A percentile compares a stretch with the other conserved stretches of the same genome.
These are phyloP conservation scores for Dendryphion nanum DNA, from an alignment of 2,329 filamentous ascomycete genomes.

Conservation along the genomic window DNA sequence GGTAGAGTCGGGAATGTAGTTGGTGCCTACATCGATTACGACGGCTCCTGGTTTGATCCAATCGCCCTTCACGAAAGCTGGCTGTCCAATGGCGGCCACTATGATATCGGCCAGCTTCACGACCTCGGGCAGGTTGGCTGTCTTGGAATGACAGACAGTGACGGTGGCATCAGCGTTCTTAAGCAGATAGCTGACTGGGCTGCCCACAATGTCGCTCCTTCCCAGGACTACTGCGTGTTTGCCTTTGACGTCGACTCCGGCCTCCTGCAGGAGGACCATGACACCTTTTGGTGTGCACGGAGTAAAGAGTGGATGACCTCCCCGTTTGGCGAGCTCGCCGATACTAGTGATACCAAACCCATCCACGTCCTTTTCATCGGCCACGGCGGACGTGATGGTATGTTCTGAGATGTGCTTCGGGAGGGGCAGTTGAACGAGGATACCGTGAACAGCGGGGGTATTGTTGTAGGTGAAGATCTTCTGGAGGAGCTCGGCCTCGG, in stretches of 20 bases:
- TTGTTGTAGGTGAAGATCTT: conserved; percentile 81
- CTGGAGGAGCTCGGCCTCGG: conserved; percentile 82
- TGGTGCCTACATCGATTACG: conserved; percentile 96
- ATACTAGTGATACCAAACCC: conserved; percentile 94
- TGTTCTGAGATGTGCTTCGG: conserved; percentile 90
- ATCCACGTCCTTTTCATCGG: conserved; percentile 95
- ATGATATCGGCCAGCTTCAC: conserved; percentile 86
- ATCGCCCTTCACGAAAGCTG: conserved; percentile 86
- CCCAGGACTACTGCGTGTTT: conserved; percentile 95
- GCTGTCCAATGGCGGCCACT: conserved; percentile 85
- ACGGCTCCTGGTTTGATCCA: conserved; percentile 95
- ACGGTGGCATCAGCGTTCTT: conserved; percentile 97
- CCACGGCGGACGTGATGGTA: conserved; percentile 81
- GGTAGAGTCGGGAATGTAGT: conserved; percentile 83
- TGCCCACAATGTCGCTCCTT: conserved; percentile 95
- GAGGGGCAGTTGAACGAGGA: conserved; percentile 89
- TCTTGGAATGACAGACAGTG: conserved; percentile 92
- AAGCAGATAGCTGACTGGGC: conserved; percentile 91
- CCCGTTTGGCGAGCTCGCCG: conserved; percentile 93
- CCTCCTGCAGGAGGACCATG: conserved; percentile 85
- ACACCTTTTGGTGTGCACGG: conserved; percentile 97
- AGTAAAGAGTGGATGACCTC: conserved; percentile 82
- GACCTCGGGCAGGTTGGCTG: conserved; percentile 67
- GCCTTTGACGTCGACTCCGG: conserved; percentile 77
- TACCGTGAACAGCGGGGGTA: conserved; percentile 80